phyloP scores from a whole-genome alignment of 2,329 filamentous ascomycete genomes.

The Nigrograna mackinnonii region DNA sequence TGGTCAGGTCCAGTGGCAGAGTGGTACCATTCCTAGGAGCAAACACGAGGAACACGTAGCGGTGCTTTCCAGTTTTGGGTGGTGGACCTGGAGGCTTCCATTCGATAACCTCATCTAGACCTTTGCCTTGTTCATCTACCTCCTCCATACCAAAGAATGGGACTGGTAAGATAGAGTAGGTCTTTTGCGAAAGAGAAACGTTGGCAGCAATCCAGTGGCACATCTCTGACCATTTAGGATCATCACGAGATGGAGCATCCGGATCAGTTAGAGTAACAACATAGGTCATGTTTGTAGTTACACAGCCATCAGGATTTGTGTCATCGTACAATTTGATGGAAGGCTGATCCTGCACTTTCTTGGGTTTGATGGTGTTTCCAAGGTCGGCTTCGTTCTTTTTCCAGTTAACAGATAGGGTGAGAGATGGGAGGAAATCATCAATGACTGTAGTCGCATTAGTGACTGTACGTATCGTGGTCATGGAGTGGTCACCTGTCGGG shows the following conservation, averaged over 20 bases:
- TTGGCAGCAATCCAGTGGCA: constrained; percentile 59
- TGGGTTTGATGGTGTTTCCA: constrained; percentile 58
- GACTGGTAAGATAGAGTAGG: constrained; percentile 27
- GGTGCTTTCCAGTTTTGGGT: constrained; percentile 58
- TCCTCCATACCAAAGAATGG: constrained; percentile 19
- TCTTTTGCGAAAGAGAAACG: constrained; percentile 27
- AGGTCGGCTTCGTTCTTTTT: constrained; percentile 42
- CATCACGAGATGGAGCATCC: constrained; percentile 57
- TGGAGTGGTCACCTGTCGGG: constrained; percentile 32
- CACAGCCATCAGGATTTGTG: constrained; percentile 18
- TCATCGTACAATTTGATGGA: constrained; percentile 43
- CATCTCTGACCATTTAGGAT: constrained; percentile 61
- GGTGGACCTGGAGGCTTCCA: constrained; percentile 61
- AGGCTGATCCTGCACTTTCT: constrained; percentile 47
- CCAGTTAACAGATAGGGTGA: constrained; percentile 55
- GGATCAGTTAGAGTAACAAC: constrained; percentile 60
- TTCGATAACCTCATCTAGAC: constrained; percentile 45
- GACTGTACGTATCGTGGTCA: not conserved
- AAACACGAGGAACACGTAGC: constrained; percentile 61
- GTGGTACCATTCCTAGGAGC: constrained; percentile 49
- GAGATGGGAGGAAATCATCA: constrained; percentile 60
- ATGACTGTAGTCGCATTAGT: constrained; percentile 51
- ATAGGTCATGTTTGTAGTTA: constrained; percentile 42
- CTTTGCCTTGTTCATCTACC: constrained; percentile 5
- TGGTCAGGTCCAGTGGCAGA: constrained; percentile 45